Evolutionary conservation across 2,329 filamentous ascomycete genomes (phyloP), one percentile per base, ranked within the genome.

Genomic region (Dendryphion nanum): DNA sequence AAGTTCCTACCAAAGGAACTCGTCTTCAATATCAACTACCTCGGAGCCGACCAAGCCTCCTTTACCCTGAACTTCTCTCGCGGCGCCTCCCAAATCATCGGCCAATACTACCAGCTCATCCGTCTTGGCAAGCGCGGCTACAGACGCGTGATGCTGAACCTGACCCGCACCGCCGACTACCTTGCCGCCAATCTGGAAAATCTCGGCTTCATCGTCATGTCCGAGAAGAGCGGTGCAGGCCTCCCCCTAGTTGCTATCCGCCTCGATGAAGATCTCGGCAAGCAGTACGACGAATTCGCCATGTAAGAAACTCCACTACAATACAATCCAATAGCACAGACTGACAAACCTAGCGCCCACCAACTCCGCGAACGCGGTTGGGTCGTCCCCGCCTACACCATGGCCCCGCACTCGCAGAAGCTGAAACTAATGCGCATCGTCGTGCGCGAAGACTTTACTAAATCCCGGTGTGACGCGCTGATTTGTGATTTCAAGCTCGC

Each of bases 21-120:
- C 16, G 89, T 97, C 56, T 97, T 97, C 80, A 96, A 95, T 77
- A 96, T 97, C 78, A 96, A 96, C 77, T 97, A 97, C 71, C 84
- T 96, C 5, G 91, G 91, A 34, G 90, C 91, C 8, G 89, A 96
- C 61, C 91, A 97, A 66, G 85, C 89, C 2, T 95, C 89, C 3
- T 96, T 96, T 72, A 96, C 91, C 0, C 81, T 97, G 42, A 97
- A 97, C 76, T 97, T 97, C 75, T 94, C 87, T 61, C 95, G 95
- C 67, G 90, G 90, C 40, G 91, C 91, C 10, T 89, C 85, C 5
- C 90, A 96, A 63, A 87, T 96, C 59, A 95, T 97, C 45, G 91
- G 88, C 18, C 91, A 97, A 70, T 97, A 96, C 73, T 96, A 97
- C 73, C 90, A 96, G 71, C 78, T 97, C 61, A 95, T 96, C 64